Evolutionary conservation across 169 alveolate genomes (phyloP).

Genomic region (Eimeria maxima): DNA sequence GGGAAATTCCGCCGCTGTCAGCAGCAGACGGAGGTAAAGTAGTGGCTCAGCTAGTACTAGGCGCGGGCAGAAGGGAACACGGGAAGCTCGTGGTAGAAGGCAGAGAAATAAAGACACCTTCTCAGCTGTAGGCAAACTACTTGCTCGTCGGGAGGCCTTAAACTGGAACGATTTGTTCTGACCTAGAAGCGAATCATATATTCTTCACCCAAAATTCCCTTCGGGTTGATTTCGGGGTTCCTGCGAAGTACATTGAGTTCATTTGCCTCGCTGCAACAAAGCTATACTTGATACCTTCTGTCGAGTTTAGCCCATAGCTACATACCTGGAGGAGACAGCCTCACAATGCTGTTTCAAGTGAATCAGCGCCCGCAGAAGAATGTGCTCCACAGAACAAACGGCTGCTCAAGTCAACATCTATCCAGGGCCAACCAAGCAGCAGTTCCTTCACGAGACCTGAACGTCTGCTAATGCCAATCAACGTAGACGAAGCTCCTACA

Average conservation of each 20-base stretch:
- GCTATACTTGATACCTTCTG: neutral
- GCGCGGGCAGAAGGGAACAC: constrained; percentile 31
- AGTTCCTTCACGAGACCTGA: neutral
- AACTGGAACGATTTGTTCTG: neutral
- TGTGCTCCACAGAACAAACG: neutral
- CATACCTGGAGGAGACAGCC: neutral
- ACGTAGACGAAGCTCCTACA: neutral
- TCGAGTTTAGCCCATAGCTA: neutral
- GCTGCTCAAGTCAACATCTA: neutral
- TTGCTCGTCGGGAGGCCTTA: neutral
- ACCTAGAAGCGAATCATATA: neutral
- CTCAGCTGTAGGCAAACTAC: neutral
- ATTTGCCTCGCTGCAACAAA: neutral
- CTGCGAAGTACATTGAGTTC: neutral
- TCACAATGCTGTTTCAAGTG: neutral
- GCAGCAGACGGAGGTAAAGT: constrained; percentile 73
- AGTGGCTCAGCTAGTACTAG: constrained; percentile 11
- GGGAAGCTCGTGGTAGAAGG: constrained; percentile 54
- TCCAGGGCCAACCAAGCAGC: neutral
- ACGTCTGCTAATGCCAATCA: neutral
- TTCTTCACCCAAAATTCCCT: neutral
- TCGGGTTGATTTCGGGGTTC: neutral
- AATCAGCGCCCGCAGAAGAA: neutral
- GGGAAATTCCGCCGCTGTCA: constrained; percentile 73
- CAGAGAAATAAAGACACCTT: constrained; percentile 1